Conservation (phyloP, 139 green algal species). For the Tetraselmis striata region DNA sequence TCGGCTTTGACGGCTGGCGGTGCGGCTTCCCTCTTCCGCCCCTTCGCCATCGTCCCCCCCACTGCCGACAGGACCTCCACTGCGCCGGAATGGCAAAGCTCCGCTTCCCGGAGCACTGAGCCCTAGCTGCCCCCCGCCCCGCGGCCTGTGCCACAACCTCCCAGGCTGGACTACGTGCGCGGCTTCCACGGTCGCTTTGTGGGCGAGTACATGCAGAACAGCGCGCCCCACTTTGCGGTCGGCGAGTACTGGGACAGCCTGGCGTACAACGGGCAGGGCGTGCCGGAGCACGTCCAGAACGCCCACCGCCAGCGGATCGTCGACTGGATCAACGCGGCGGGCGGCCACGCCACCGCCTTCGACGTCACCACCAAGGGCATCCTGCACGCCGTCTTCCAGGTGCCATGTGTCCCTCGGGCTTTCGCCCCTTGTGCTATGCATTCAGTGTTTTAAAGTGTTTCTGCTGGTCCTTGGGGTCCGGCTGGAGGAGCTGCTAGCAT, state of each 20-base stretch:
- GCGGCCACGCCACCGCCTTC: conserved; percentile 82
- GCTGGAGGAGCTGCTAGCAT: too few species aligned
- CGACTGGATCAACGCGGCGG: conserved; percentile 87
- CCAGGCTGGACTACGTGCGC: background rate
- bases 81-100: too few species aligned
- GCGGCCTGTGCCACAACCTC: too few species aligned
- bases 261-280: conserved; percentile 72
- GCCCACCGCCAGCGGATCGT: conserved; percentile 83
- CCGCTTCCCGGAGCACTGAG: too few species aligned
- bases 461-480: too few species aligned
- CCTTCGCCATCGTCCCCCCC: too few species aligned
- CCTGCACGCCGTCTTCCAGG: background rate
- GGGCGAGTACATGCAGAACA: background rate
- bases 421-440: too few species aligned
- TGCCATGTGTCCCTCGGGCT: background rate
- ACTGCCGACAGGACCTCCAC: too few species aligned
- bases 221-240: conserved; percentile 61
- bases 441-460: too few species aligned
- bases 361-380: conserved; percentile 95
- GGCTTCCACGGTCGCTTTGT: background rate
- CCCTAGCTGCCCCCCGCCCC: too few species aligned
- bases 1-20: conserved; percentile 92
- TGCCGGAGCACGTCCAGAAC: conserved; percentile 49
- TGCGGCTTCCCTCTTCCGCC: too few species aligned
- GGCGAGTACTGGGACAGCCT: conserved; percentile 95